phyloP scores from a whole-genome alignment of 441 rosid species.

The Capsella rubella region DNA sequence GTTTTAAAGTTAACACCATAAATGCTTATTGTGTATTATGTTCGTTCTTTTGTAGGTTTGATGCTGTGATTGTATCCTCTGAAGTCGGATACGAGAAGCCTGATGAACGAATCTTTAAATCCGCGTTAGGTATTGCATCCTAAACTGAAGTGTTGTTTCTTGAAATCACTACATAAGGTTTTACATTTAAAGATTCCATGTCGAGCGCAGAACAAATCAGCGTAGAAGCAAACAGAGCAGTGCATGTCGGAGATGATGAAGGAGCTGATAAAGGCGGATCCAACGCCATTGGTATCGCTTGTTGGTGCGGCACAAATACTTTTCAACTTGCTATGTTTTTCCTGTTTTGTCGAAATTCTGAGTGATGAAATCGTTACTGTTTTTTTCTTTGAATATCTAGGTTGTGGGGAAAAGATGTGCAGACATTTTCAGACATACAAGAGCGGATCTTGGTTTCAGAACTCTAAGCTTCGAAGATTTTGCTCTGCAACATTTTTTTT shows the following conservation, averaged over 20 bases:
- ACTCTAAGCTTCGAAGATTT: slow-evolving; percentile 30
- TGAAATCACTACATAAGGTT: background rate
- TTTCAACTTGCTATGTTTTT: background rate
- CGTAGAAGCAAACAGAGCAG: slow-evolving; percentile 59
- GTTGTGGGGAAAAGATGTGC: slow-evolving; percentile 84
- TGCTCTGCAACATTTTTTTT: background rate
- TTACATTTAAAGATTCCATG: background rate
- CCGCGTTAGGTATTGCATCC: slow-evolving; percentile 65
- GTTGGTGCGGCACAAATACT: slow-evolving; percentile 61
- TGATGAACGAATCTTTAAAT: slow-evolving; percentile 68
- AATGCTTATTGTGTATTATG: background rate
- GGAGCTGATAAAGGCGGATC: slow-evolving; percentile 82
- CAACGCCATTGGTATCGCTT: slow-evolving; percentile 66
- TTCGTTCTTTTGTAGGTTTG: slow-evolving; percentile 61
- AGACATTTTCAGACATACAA: slow-evolving; percentile 65
- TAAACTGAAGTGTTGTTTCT: slow-evolving; percentile 18
- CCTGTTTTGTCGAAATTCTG: background rate
- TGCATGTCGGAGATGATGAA: slow-evolving; percentile 82
- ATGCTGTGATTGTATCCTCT: slow-evolving; percentile 80
- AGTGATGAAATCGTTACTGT: slow-evolving; percentile 17
- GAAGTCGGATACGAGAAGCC: slow-evolving; percentile 90
- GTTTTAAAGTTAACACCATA: background rate
- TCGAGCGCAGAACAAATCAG: slow-evolving; percentile 58
- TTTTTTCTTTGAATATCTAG: slow-evolving; percentile 43
- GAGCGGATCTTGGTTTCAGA: slow-evolving; percentile 52